Conservation (phyloP, 2,329 filamentous ascomycete species). For the Thyridium curvatum region DNA sequence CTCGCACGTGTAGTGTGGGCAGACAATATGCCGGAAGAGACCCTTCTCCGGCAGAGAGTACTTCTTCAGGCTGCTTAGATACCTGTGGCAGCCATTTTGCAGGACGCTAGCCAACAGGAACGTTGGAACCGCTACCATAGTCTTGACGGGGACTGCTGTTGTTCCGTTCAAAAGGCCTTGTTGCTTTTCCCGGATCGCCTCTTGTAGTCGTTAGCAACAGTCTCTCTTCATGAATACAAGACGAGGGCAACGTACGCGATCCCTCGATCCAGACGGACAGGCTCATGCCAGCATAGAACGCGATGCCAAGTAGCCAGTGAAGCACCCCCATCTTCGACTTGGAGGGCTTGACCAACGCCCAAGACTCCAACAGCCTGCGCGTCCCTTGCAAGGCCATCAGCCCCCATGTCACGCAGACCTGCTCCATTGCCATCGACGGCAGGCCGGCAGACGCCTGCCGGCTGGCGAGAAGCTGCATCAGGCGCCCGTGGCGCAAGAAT, state of each 20-base stretch:
- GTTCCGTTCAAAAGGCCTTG: conserved; percentile 20
- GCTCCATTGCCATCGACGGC: conserved; percentile 50
- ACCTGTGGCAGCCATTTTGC: conserved; percentile 68
- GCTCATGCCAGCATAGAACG: conserved; percentile 69
- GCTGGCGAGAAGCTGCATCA: conserved; percentile 39
- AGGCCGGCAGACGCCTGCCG: conserved; percentile 16
- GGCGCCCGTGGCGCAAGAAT: conserved; percentile 45
- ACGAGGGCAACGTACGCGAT: conserved; percentile 45
- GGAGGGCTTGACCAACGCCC: conserved; percentile 58
- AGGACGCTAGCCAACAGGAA: conserved; percentile 65
- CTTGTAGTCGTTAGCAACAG: too few species aligned
- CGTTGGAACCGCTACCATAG: conserved; percentile 48
- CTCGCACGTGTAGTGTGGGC: conserved; percentile 89
- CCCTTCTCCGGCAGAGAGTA: conserved; percentile 75
- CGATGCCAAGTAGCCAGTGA: conserved; percentile 74
- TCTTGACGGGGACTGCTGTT: conserved; percentile 31
- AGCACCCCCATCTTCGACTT: conserved; percentile 77
- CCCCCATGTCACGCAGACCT: conserved; percentile 60
- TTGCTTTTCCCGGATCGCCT: conserved; percentile 10
- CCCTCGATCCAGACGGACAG: conserved; percentile 82
- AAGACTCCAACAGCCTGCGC: conserved; percentile 71
- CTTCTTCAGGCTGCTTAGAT: conserved; percentile 66
- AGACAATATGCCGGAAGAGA: conserved; percentile 67
- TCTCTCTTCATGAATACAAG: neutral
- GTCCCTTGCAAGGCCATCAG: conserved; percentile 71